Percentiles rank a stretch among this genome's conserved stretches.
Conservation (phyloP, 1,284 basidiomycete species). For the Bjerkandera adusta region DNA sequence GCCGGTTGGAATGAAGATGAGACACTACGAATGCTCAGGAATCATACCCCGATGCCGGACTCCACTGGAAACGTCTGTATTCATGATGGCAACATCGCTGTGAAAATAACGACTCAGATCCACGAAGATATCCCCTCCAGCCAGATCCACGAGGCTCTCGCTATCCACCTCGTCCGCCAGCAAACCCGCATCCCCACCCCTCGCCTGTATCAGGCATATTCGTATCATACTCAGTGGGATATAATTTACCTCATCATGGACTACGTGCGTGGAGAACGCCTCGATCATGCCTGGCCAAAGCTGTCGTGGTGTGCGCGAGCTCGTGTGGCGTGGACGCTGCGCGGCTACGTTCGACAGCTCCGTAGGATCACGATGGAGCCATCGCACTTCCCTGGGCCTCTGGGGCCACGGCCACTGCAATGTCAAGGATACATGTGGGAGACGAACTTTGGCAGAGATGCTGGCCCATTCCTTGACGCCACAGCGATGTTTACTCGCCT, state of each 20-base stretch:
- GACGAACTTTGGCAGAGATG: not conserved
- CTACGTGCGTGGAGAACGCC: constrained; percentile 22
- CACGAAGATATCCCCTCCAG: too few relatives aligned
- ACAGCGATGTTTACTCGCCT: too few relatives aligned
- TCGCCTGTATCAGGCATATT: constrained; percentile 19
- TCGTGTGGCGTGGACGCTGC: constrained; percentile 26
- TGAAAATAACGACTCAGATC: too few relatives aligned
- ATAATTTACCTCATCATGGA: constrained; percentile 22
- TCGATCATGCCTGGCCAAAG: constrained; percentile 24
- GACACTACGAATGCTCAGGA: too few relatives aligned
- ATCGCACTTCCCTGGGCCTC: constrained; percentile 15
- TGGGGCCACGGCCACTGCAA: not conserved
- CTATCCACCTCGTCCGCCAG: constrained; percentile 19
- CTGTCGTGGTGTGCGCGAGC: constrained; percentile 23
- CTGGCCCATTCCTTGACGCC: not conserved
- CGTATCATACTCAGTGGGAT: too few relatives aligned
- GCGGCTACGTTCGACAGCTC: constrained; percentile 29
- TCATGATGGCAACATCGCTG: too few relatives aligned
- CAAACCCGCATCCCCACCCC: constrained; percentile 26
- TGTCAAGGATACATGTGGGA: too few relatives aligned
- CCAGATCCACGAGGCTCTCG: too few relatives aligned
- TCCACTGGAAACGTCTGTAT: too few relatives aligned
- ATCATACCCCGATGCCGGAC: too few relatives aligned
- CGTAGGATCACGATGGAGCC: constrained; percentile 16
- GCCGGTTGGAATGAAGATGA: too few relatives aligned